Evolutionary conservation across 2,329 filamentous ascomycete genomes (phyloP).

Genomic region (Coleophoma crateriformis): DNA sequence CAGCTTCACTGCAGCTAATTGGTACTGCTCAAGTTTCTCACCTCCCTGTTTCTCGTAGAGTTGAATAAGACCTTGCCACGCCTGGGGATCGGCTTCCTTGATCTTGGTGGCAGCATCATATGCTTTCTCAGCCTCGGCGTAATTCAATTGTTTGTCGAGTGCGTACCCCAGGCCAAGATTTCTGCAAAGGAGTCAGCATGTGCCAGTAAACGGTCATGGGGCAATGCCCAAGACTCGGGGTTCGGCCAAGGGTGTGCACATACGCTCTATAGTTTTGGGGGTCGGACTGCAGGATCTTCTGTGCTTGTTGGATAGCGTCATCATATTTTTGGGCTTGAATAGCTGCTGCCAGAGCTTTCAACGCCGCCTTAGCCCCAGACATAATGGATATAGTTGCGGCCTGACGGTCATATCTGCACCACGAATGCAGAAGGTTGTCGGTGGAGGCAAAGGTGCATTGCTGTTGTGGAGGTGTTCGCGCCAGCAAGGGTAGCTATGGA

Average conservation of each 20-base stretch:
- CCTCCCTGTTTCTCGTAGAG: slow-evolving; percentile 75
- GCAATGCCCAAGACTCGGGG: too few relatives aligned
- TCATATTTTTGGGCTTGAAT: slow-evolving; percentile 76
- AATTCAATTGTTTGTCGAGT: slow-evolving; percentile 67
- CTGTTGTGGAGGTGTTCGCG: background rate
- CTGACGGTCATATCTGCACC: background rate
- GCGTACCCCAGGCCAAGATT: slow-evolving; percentile 86
- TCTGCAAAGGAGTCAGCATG: slow-evolving; percentile 32
- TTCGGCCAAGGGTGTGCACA: slow-evolving; percentile 20
- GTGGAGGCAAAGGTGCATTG: background rate
- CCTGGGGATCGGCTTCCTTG: slow-evolving; percentile 72
- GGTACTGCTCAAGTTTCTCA: slow-evolving; percentile 68
- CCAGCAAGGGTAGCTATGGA: background rate
- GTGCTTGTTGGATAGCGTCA: slow-evolving; percentile 64
- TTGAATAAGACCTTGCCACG: slow-evolving; percentile 85
- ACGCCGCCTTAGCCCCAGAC: slow-evolving; percentile 54
- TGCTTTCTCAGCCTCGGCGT: slow-evolving; percentile 67
- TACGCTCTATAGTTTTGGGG: slow-evolving; percentile 78
- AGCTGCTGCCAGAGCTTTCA: slow-evolving; percentile 77
- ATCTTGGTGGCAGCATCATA: slow-evolving; percentile 69
- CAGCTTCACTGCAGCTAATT: slow-evolving; percentile 65
- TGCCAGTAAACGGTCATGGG: too few relatives aligned
- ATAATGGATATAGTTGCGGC: slow-evolving; percentile 9
- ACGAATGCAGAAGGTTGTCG: background rate
- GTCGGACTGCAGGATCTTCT: slow-evolving; percentile 65